Conservation (phyloP, 257 asterid genomes). For the Anisodus tanguticus region DNA sequence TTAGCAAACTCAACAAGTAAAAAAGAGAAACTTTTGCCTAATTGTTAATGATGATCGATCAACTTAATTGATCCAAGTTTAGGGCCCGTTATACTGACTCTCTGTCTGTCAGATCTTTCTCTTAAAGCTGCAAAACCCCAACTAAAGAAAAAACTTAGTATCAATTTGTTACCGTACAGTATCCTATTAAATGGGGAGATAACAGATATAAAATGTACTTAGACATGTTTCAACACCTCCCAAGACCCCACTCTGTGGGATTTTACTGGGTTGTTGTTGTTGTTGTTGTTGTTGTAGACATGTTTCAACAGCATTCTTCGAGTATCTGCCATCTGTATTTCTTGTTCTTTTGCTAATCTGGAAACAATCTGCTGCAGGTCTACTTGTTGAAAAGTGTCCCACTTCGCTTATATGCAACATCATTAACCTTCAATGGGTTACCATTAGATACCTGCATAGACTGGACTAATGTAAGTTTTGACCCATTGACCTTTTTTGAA, state of each 20-base stretch:
- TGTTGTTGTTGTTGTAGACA: not conserved
- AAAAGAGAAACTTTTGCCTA: not conserved
- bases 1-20: not conserved
- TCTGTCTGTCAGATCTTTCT: not conserved
- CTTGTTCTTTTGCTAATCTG: not conserved
- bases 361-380: slow-evolving; percentile 48
- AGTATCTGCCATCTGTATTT: not conserved
- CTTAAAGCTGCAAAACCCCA: not conserved
- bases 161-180: not conserved
- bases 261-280: too few relatives aligned
- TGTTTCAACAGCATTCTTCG: not conserved
- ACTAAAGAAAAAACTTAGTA: not conserved
- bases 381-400: slow-evolving; percentile 69
- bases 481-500: not conserved
- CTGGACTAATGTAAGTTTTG: slow-evolving; percentile 78
- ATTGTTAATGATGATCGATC: not conserved
- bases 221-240: not conserved
- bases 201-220: not conserved
- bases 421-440: slow-evolving; percentile 60
- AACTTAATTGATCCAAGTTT: not conserved
- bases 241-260: too few relatives aligned
- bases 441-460: slow-evolving; percentile 63
- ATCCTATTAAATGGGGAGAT: not conserved
- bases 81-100: not conserved
- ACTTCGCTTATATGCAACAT: slow-evolving; percentile 72